phyloP scores from a whole-genome alignment of 2,329 filamentous ascomycete genomes.

The Diaporthe nobilis region DNA sequence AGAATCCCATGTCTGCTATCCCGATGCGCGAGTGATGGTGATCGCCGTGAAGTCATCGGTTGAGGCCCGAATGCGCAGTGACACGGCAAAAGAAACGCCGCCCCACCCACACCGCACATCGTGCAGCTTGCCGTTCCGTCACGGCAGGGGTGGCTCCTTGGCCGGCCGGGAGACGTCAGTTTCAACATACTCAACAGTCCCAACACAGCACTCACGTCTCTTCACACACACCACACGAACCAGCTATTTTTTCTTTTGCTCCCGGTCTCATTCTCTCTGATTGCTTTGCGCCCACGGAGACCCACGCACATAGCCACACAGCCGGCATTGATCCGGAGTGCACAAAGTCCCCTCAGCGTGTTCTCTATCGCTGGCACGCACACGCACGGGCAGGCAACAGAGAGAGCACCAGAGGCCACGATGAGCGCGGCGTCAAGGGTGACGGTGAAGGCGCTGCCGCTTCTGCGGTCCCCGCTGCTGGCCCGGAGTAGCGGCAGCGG shows the following conservation, averaged over 20 bases:
- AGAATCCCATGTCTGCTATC: not conserved
- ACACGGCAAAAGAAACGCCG: not conserved
- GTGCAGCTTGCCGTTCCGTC: constrained; percentile 19
- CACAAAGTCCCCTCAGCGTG: not conserved
- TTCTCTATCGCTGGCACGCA: not conserved
- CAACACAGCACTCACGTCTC: not conserved
- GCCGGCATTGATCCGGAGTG: too few relatives aligned
- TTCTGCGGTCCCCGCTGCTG: not conserved
- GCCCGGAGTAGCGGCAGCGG: not conserved
- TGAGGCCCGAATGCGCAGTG: not conserved
- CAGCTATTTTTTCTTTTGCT: not conserved
- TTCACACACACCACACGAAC: not conserved
- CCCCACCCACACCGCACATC: constrained; percentile 1
- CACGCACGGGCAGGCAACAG: not conserved
- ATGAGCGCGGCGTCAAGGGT: constrained; percentile 31
- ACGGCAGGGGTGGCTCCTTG: constrained; percentile 12
- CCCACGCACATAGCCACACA: too few relatives aligned
- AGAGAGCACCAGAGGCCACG: not conserved
- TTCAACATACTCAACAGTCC: not conserved
- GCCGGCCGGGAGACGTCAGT: not conserved
- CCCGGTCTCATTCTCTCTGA: not conserved
- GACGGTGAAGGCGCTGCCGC: constrained; percentile 31
- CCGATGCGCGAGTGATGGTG: not conserved
- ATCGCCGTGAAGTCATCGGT: constrained; percentile 1
- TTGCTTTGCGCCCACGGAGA: not conserved